These are phyloP conservation scores for Neonectria ditissima DNA, from an alignment of 2,329 filamentous ascomycete genomes.

Conservation along the genomic window DNA sequence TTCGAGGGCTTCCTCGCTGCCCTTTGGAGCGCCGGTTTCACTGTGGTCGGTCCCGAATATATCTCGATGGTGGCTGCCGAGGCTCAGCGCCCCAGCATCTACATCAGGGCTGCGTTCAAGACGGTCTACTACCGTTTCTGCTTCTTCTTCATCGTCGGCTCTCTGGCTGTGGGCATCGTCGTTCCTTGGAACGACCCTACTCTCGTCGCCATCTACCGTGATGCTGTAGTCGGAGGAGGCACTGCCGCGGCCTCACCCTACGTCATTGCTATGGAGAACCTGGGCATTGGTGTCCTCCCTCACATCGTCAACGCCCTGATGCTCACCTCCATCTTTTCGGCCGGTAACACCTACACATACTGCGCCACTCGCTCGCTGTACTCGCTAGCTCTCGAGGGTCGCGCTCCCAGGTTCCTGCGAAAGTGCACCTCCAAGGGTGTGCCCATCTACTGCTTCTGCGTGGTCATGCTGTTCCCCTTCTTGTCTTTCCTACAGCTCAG, in stretches of 20 bases:
- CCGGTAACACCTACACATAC: constrained; percentile 65
- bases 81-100: constrained; percentile 70
- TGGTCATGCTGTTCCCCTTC: constrained; percentile 66
- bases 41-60: constrained; percentile 75
- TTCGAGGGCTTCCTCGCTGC: constrained; percentile 79
- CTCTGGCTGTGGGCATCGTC: constrained; percentile 74
- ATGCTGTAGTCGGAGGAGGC: constrained; percentile 48
- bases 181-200: constrained; percentile 72
- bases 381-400: constrained; percentile 62
- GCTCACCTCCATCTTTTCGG: constrained; percentile 58
- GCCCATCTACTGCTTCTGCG: constrained; percentile 67
- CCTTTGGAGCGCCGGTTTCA: constrained; percentile 73
- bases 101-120: constrained; percentile 77
- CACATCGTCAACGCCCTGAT: constrained; percentile 68
- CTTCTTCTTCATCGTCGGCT: constrained; percentile 77
- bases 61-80: constrained; percentile 78
- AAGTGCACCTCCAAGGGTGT: constrained; percentile 71
- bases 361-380: constrained; percentile 63
- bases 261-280: constrained; percentile 70
- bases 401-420: constrained; percentile 64
- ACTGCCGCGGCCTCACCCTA: constrained; percentile 71
- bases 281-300: constrained; percentile 65
- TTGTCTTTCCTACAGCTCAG: constrained; percentile 65
- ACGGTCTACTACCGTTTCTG: constrained; percentile 79
- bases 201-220: constrained; percentile 63